A percentile compares a stretch with the other conserved stretches of the same genome.
phyloP scores from a whole-genome alignment of 2,329 filamentous ascomycete species.

The Alternaria brassicae region DNA sequence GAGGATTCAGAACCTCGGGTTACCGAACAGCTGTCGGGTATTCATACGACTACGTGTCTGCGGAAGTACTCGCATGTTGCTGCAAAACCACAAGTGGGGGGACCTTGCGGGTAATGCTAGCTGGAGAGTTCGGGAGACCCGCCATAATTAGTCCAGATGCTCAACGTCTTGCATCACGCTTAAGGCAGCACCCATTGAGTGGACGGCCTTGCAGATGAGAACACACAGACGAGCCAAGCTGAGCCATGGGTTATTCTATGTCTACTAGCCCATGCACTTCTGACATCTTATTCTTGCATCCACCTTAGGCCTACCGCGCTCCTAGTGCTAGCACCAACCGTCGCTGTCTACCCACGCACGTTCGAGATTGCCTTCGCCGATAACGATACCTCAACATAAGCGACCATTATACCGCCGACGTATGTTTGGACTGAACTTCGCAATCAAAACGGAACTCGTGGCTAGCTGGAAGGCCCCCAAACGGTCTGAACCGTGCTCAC shows the following conservation, averaged over 20 bases:
- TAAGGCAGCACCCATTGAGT: slow-evolving; percentile 29
- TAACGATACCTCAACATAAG: not conserved
- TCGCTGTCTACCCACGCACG: slow-evolving; percentile 18
- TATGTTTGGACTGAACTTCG: not conserved
- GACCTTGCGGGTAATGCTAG: slow-evolving; percentile 11
- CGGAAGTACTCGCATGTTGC: slow-evolving; percentile 16
- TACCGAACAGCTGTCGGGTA: not conserved
- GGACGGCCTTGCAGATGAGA: slow-evolving; percentile 25
- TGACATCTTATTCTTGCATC: not conserved
- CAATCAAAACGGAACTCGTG: not conserved
- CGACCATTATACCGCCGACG: slow-evolving; percentile 4
- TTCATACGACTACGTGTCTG: slow-evolving; percentile 16
- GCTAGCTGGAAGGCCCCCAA: not conserved
- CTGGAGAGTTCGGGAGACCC: slow-evolving; percentile 24
- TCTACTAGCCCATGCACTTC: slow-evolving; percentile 13
- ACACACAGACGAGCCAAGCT: slow-evolving; percentile 20
- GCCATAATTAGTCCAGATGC: slow-evolving; percentile 39
- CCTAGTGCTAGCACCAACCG: slow-evolving; percentile 6
- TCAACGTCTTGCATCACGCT: slow-evolving; percentile 24
- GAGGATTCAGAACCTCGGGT: not conserved
- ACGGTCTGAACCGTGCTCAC: slow-evolving; percentile 26
- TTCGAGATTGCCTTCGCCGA: slow-evolving; percentile 5
- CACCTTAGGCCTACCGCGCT: slow-evolving; percentile 9
- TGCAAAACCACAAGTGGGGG: slow-evolving; percentile 5
- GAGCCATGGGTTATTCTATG: slow-evolving; percentile 15